Conservation (phyloP, 2,329 filamentous ascomycete genomes). For the Xenosphaeropsis pyriputrescens region DNA sequence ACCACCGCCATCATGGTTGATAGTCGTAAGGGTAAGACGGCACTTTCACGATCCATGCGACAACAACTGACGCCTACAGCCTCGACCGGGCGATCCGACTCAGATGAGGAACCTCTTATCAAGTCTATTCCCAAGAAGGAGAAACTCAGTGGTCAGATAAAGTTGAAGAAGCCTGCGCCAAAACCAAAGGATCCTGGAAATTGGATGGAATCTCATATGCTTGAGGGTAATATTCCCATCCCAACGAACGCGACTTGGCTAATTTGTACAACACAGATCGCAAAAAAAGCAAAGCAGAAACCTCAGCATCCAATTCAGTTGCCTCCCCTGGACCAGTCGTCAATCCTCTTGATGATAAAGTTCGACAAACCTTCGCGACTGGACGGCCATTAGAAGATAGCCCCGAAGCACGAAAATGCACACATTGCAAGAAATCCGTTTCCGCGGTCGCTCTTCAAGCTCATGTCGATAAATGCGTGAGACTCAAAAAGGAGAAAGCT, state of each 20-base stretch:
- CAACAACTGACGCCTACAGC: not conserved
- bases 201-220: slow-evolving; percentile 53
- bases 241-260: slow-evolving; percentile 3
- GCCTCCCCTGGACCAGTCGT: slow-evolving; percentile 39
- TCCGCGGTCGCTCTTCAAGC: slow-evolving; percentile 59
- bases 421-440: slow-evolving; percentile 85
- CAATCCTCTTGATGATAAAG: slow-evolving; percentile 59
- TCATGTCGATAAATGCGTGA: slow-evolving; percentile 74
- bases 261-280: slow-evolving; percentile 24
- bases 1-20: slow-evolving; percentile 1
- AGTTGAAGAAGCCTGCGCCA: slow-evolving; percentile 46
- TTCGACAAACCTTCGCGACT: slow-evolving; percentile 66
- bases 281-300: slow-evolving; percentile 29
- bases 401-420: slow-evolving; percentile 72
- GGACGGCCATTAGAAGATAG: slow-evolving; percentile 70
- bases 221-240: slow-evolving; percentile 35
- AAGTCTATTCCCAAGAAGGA: slow-evolving; percentile 41
- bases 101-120: slow-evolving; percentile 43
- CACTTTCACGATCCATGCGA: not conserved
- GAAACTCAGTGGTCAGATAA: slow-evolving; percentile 25
- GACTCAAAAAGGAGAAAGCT: slow-evolving; percentile 30
- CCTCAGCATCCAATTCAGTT: slow-evolving; percentile 24
- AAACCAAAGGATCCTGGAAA: slow-evolving; percentile 55
- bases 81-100: slow-evolving; percentile 3
- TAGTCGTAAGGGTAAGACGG: slow-evolving; percentile 1